A percentile compares a stretch with the other conserved stretches of the same genome.
Conservation (phyloP, 352 stramenopile species). For the Thraustotheca clavata region DNA sequence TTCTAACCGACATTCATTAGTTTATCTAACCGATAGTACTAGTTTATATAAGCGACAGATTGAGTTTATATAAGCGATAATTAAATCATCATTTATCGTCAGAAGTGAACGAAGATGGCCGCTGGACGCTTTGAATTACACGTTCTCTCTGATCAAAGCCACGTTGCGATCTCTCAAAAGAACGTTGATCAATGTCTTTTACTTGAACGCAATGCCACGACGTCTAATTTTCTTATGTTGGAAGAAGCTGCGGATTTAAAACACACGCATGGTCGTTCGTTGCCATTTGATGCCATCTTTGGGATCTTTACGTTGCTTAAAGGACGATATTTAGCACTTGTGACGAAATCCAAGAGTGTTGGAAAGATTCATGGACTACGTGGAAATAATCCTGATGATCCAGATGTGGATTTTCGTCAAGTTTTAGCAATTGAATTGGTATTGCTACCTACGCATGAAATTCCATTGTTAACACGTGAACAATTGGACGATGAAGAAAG, state of each 20-base stretch:
- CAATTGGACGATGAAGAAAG: conserved; percentile 50
- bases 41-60: no score
- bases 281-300: conserved; percentile 74
- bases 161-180: conserved; percentile 20
- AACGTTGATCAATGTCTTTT: conserved; percentile 11
- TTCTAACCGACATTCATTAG: no score
- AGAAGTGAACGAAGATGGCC: background rate
- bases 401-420: conserved; percentile 36
- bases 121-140: conserved; percentile 20
- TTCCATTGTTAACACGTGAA: conserved; percentile 35
- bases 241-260: conserved; percentile 52
- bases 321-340: conserved; percentile 58
- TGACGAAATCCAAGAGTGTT: conserved; percentile 55
- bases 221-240: conserved; percentile 29
- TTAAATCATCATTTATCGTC: no score
- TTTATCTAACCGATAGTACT: no score
- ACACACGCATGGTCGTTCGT: conserved; percentile 58
- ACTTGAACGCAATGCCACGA: conserved; percentile 12
- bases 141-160: conserved; percentile 18
- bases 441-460: conserved; percentile 48
- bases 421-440: conserved; percentile 55
- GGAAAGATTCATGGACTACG: conserved; percentile 23
- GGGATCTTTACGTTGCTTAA: conserved; percentile 62
- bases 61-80: no score
- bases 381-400: conserved; percentile 31